Conservation (phyloP, 148 eudicot genomes). For the Salicornia ramosissima region DNA sequence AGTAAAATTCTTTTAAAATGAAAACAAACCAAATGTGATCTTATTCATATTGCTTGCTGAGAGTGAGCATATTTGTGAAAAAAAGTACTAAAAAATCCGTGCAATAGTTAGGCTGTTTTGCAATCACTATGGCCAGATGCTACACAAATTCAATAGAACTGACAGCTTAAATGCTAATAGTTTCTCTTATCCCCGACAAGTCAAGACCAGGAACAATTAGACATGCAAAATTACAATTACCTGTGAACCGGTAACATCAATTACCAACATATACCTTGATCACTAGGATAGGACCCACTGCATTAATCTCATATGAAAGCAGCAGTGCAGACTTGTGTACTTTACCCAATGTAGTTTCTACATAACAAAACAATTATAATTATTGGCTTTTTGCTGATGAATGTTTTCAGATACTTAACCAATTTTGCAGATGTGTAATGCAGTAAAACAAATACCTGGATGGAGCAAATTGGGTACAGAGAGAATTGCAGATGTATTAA, state of each 20-base stretch:
- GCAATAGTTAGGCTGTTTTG: too few relatives aligned
- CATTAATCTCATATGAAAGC: constrained; percentile 83
- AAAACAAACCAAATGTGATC: neutral
- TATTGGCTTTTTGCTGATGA: neutral
- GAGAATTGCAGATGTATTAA: constrained; percentile 86
- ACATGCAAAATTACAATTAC: neutral
- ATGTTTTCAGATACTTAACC: neutral
- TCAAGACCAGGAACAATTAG: neutral
- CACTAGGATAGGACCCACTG: constrained; percentile 84
- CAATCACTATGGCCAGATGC: too few relatives aligned
- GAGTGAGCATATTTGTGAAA: too few relatives aligned
- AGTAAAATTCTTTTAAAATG: neutral
- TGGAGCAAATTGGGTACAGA: constrained; percentile 70
- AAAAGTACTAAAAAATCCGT: too few relatives aligned
- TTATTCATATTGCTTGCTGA: neutral
- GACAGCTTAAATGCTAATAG: too few relatives aligned
- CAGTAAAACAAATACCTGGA: constrained; percentile 54
- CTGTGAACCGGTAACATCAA: constrained; percentile 1
- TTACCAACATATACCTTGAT: constrained; percentile 50
- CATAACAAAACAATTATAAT: constrained; percentile 20
- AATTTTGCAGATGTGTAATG: neutral
- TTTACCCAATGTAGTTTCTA: constrained; percentile 85
- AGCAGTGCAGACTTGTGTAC: constrained; percentile 67
- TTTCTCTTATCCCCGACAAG: neutral
- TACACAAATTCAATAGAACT: too few relatives aligned